Conservation (phyloP, 495 filamentous ascomycete genomes). For the Daldinia caldariorum region DNA sequence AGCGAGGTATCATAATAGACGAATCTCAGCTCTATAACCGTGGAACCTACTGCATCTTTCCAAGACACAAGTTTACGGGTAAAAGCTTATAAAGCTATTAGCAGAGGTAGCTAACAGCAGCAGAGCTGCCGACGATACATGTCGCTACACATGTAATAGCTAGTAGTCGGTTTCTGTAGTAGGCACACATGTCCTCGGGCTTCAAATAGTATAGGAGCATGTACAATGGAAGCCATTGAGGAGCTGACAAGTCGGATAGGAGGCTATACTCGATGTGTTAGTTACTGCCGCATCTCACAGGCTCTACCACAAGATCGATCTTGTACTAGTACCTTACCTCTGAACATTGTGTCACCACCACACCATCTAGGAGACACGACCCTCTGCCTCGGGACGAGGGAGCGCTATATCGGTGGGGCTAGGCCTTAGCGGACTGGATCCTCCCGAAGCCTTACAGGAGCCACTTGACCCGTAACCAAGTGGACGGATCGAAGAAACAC, state of each 20-base stretch:
- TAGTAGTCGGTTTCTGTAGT: constrained; percentile 8
- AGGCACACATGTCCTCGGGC: not conserved
- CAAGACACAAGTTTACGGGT: constrained; percentile 15
- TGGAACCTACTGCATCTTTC: constrained; percentile 27
- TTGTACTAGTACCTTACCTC: constrained; percentile 41
- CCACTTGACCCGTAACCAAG: constrained; percentile 31
- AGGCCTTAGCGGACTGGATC: constrained; percentile 30
- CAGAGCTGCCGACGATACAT: constrained; percentile 18
- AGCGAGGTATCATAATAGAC: constrained; percentile 14
- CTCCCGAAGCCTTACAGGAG: constrained; percentile 41
- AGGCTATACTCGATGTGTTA: constrained; percentile 16
- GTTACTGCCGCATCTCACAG: constrained; percentile 31
- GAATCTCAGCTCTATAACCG: constrained; percentile 21
- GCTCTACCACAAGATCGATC: constrained; percentile 31
- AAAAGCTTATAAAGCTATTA: constrained; percentile 4
- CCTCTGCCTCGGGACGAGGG: constrained; percentile 40
- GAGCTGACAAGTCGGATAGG: constrained; percentile 22
- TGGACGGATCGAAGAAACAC: constrained; percentile 32
- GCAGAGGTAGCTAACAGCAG: constrained; percentile 3
- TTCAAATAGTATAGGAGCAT: constrained; percentile 13
- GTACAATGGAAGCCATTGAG: constrained; percentile 12
- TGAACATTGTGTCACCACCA: constrained; percentile 35
- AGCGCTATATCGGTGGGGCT: constrained; percentile 39
- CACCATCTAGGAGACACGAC: constrained; percentile 37
- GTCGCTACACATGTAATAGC: constrained; percentile 16